phyloP scores from a whole-genome alignment of 768 basidiomycete species.

The Xanthoconium stramineum region DNA sequence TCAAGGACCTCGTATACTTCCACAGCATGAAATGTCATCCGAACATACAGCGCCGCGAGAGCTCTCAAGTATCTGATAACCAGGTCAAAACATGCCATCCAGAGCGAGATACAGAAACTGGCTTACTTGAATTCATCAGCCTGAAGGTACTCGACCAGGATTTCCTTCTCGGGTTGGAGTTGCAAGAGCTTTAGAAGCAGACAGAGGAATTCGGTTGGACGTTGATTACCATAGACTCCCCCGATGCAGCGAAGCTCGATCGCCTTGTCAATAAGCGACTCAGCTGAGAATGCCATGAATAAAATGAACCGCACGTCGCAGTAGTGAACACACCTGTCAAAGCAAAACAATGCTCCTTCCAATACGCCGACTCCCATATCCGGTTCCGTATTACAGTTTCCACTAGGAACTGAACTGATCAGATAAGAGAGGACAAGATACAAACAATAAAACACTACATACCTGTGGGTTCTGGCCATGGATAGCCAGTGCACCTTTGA shows the following conservation, averaged over 20 bases:
- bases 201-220: conserved; percentile 91
- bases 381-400: conserved; percentile 95
- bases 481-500: conserved; percentile 81
- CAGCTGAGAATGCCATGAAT: conserved; percentile 51
- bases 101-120: neutral
- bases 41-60: conserved; percentile 88
- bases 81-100: neutral
- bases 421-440: conserved; percentile 18
- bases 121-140: conserved; percentile 98
- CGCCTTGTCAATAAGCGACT: conserved; percentile 90
- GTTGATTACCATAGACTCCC: conserved; percentile 93
- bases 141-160: conserved; percentile 88
- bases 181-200: conserved; percentile 92
- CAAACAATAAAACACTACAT: conserved; percentile 2
- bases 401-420: conserved; percentile 68
- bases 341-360: conserved; percentile 99
- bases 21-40: conserved; percentile 87
- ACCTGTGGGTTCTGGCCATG: conserved; percentile 98
- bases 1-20: conserved; percentile 94
- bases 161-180: conserved; percentile 97
- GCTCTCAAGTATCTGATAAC: conserved; percentile 82
- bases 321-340: conserved; percentile 64
- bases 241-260: conserved; percentile 80
- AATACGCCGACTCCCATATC: conserved; percentile 91
- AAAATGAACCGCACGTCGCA: neutral